Conservation (phyloP, 2,329 filamentous ascomycete species). For the Coniochaeta pulveracea region DNA sequence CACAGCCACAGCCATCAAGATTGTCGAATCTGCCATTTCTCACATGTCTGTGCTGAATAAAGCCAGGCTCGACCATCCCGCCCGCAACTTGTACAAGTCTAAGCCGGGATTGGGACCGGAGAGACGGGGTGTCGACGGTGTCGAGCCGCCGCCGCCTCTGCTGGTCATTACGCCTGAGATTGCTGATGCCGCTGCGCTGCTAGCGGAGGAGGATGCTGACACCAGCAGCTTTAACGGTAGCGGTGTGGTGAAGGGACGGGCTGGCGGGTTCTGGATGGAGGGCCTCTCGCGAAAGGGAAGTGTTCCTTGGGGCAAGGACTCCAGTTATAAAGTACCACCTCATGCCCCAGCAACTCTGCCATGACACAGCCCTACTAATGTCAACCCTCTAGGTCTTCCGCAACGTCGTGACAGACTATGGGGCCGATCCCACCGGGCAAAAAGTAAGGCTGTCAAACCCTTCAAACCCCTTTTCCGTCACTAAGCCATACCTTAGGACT, state of each 20-base stretch:
- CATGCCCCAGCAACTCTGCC: no score
- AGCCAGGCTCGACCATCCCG: not conserved
- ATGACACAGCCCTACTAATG: no score
- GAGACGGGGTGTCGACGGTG: not conserved
- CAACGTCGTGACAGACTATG: constrained; percentile 1
- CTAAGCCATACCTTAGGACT: no score
- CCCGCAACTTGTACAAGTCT: not conserved
- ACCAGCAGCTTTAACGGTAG: no score
- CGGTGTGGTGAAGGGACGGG: not conserved
- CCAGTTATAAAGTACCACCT: constrained; percentile 3
- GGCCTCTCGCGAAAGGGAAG: not conserved
- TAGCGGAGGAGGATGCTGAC: not conserved
- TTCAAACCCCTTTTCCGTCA: no score
- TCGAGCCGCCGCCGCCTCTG: not conserved
- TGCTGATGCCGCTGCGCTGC: not conserved
- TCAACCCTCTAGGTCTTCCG: no score
- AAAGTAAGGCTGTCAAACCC: no score
- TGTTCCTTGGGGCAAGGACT: not conserved
- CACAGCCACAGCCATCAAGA: no score
- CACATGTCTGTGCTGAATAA: no score
- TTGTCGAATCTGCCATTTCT: no score
- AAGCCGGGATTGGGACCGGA: no score
- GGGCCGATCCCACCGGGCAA: no score
- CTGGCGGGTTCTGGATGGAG: constrained; percentile 4
- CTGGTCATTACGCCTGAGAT: constrained; percentile 1